phyloP scores from a whole-genome alignment of 208 protist species.

The Pavlovales sp. region DNA sequence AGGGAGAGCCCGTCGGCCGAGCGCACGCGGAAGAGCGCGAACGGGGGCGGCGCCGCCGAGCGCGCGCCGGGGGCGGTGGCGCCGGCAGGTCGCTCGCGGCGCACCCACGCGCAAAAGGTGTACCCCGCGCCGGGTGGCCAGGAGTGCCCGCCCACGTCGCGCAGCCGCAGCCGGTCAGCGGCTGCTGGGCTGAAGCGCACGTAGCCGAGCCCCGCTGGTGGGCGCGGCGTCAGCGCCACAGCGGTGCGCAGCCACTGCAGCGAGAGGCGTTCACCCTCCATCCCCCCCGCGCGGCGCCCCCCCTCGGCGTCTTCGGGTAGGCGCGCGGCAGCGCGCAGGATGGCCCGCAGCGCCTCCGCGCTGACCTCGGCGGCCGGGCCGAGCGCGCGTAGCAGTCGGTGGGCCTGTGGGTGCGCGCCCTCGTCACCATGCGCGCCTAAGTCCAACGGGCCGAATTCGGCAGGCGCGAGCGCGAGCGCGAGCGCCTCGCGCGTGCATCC shows the following conservation, averaged over 20 bases:
- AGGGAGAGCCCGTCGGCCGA: neutral
- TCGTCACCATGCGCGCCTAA: no score
- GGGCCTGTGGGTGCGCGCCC: no score
- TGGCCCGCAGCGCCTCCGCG: no score
- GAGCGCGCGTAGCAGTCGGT: neutral
- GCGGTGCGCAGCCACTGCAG: neutral
- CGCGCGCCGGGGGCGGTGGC: neutral
- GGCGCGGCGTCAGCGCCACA: neutral
- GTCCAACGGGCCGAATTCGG: no score
- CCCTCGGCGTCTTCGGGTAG: no score
- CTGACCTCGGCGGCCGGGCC: no score
- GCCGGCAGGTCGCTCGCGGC: neutral
- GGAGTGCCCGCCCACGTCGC: neutral
- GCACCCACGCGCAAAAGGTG: neutral
- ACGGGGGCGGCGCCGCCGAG: neutral
- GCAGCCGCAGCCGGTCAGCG: neutral
- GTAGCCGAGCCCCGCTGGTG: neutral
- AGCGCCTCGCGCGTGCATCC: neutral
- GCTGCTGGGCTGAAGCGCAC: neutral
- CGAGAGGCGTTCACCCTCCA: no score
- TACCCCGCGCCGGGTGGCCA: neutral
- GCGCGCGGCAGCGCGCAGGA: no score
- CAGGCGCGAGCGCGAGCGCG: no score
- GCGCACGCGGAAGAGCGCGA: neutral
- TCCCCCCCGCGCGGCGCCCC: no score